Conservation (phyloP, 208 protist genomes). For the Herpetomonas samuelpessoai region DNA sequence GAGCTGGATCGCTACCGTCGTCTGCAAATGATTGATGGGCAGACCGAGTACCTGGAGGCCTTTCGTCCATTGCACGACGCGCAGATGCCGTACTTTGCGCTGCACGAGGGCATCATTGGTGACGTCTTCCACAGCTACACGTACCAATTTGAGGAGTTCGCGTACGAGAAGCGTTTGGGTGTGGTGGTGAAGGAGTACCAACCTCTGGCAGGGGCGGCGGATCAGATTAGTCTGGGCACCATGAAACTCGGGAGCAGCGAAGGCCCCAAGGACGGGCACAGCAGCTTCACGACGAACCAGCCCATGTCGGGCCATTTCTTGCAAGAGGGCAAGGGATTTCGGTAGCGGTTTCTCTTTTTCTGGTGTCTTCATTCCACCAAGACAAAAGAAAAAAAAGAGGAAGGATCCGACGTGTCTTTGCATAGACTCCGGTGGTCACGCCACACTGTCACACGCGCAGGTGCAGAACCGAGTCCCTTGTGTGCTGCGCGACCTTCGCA, state of each 20-base stretch:
- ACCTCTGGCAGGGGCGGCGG: slow-evolving; percentile 52
- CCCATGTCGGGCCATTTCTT: slow-evolving; percentile 78
- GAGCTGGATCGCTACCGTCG: slow-evolving; percentile 85
- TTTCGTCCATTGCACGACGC: slow-evolving; percentile 81
- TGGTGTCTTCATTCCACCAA: slow-evolving; percentile 1
- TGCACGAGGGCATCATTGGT: slow-evolving; percentile 81
- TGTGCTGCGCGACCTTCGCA: too few species aligned
- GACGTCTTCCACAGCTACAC: slow-evolving; percentile 84
- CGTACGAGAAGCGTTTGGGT: slow-evolving; percentile 81
- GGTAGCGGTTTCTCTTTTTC: slow-evolving; percentile 6
- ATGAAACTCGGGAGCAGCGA: slow-evolving; percentile 30
- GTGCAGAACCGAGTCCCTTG: too few species aligned
- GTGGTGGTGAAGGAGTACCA: slow-evolving; percentile 78
- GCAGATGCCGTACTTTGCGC: slow-evolving; percentile 87
- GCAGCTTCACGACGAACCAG: slow-evolving; percentile 33
- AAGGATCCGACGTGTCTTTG: too few species aligned
- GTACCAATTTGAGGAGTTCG: slow-evolving; percentile 89
- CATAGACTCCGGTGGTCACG: too few species aligned
- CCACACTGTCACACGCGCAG: too few species aligned
- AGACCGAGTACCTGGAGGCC: slow-evolving; percentile 78
- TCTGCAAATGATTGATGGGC: slow-evolving; percentile 86
- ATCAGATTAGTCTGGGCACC: slow-evolving; percentile 60
- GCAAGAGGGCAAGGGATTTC: slow-evolving; percentile 74
- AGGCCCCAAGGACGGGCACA: slow-evolving; percentile 3
- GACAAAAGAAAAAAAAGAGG: slow-evolving; percentile 13